Conservation (phyloP, 257 asterid species). For the Solanum bulbocastanum region DNA sequence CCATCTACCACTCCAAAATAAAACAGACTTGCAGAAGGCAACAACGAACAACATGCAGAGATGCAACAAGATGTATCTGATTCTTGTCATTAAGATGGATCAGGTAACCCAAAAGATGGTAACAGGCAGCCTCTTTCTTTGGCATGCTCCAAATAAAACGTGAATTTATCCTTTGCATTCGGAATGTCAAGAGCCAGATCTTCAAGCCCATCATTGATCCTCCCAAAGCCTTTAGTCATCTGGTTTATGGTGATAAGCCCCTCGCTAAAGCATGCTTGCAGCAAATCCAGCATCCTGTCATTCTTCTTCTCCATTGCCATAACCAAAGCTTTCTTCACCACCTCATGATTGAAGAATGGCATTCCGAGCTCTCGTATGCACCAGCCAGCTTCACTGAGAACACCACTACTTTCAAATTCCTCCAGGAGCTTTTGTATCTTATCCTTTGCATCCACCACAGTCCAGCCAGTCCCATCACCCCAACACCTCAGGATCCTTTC, state of each 20-base stretch:
- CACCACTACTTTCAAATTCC: constrained; percentile 93
- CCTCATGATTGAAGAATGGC: constrained; percentile 96
- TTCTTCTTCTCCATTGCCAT: constrained; percentile 99
- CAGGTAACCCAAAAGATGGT: constrained; percentile 12
- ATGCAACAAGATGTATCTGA: constrained; percentile 5
- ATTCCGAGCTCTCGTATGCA: constrained; percentile 85
- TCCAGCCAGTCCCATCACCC: constrained; percentile 99
- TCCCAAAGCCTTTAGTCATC: constrained; percentile 83
- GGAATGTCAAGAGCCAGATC: constrained; percentile 96
- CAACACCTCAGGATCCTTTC: constrained; percentile 98
- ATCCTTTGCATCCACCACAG: constrained; percentile 98
- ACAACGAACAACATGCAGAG: constrained; percentile 9
- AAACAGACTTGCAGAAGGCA: not conserved
- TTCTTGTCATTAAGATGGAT: constrained; percentile 18
- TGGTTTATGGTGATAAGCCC: constrained; percentile 88
- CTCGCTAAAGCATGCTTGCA: constrained; percentile 67
- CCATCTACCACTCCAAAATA: constrained; percentile 8
- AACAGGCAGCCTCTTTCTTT: constrained; percentile 56
- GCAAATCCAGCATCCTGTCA: constrained; percentile 70
- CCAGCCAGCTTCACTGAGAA: constrained; percentile 75
- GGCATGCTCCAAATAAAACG: constrained; percentile 48
- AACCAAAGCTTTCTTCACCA: constrained; percentile 89
- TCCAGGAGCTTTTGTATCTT: constrained; percentile 90
- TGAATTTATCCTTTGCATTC: constrained; percentile 71
- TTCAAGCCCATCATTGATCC: constrained; percentile 85